Percentiles rank a stretch among this genome's conserved stretches.
Conservation (phyloP, 1,284 basidiomycete genomes). For the Microbotryum intermedium region DNA sequence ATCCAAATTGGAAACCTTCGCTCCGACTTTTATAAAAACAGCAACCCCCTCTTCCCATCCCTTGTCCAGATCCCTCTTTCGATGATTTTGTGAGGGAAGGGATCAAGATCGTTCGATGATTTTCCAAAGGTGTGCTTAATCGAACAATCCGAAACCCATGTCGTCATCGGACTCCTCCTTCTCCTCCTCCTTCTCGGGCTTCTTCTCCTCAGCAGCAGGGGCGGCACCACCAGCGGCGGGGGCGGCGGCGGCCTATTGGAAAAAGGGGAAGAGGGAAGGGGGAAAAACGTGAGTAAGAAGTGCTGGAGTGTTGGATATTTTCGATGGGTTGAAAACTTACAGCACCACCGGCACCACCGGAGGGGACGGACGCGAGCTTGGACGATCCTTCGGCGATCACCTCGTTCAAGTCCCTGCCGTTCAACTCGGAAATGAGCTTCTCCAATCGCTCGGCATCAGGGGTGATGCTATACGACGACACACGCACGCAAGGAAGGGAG, state of each 20-base stretch:
- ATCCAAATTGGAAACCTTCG: too few species aligned
- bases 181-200: constrained; percentile 65
- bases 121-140: constrained; percentile 48
- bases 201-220: constrained; percentile 59
- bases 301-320: too few species aligned
- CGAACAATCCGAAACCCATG: constrained; percentile 80
- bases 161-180: constrained; percentile 54
- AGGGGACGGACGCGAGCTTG: constrained; percentile 84
- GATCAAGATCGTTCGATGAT: too few species aligned
- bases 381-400: constrained; percentile 85
- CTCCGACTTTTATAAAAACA: too few species aligned
- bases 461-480: constrained; percentile 76
- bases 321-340: too few species aligned
- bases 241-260: constrained; percentile 45
- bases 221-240: constrained; percentile 56
- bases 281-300: too few species aligned
- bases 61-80: too few species aligned
- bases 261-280: too few species aligned
- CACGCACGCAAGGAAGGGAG: background rate
- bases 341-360: constrained; percentile 39
- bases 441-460: constrained; percentile 73
- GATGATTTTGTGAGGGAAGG: too few species aligned
- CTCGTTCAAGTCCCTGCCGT: constrained; percentile 83
- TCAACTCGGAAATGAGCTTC: constrained; percentile 82
- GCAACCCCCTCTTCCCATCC: too few species aligned